Evolutionary conservation across 306 rosid genomes (phyloP).

Genomic region (Sesbania bispinosa): DNA sequence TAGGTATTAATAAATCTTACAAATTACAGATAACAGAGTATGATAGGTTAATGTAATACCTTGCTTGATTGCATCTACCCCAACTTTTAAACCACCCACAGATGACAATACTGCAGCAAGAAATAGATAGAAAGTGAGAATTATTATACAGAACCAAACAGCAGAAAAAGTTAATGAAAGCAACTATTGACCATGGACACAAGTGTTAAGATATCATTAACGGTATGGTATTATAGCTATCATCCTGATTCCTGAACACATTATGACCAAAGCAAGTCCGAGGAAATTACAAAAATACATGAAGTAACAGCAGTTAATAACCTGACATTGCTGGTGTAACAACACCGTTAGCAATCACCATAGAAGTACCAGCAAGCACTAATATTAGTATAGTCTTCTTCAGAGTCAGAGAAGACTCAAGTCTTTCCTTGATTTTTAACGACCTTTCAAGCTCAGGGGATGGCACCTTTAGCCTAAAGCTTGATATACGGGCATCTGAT

Average conservation of each 20-base stretch:
- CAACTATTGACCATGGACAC: conserved; percentile 10
- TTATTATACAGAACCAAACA: conserved; percentile 16
- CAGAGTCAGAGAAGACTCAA: conserved; percentile 75
- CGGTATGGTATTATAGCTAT: not conserved
- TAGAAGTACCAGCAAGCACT: conserved; percentile 96
- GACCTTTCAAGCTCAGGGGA: conserved; percentile 99
- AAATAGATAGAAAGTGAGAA: conserved; percentile 28
- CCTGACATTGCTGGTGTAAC: conserved; percentile 98
- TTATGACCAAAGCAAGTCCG: conserved; percentile 12
- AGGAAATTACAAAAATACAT: not conserved
- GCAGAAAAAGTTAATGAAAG: not conserved
- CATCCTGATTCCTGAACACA: conserved; percentile 14
- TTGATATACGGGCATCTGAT: conserved; percentile 92
- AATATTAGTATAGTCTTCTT: conserved; percentile 80
- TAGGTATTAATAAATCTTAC: not conserved
- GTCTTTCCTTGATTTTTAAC: conserved; percentile 87
- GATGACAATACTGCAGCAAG: conserved; percentile 78
- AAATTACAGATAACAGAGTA: conserved; percentile 1
- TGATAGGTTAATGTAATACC: conserved; percentile 45
- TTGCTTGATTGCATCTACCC: conserved; percentile 66
- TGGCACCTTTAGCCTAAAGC: conserved; percentile 97
- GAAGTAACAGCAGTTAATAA: conserved; percentile 23
- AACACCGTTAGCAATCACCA: conserved; percentile 99
- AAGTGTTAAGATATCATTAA: conserved; percentile 10
- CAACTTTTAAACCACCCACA: conserved; percentile 84